Evolutionary conservation across 148 eudicot genomes (phyloP).

Genomic region (Linanthus parryae): DNA sequence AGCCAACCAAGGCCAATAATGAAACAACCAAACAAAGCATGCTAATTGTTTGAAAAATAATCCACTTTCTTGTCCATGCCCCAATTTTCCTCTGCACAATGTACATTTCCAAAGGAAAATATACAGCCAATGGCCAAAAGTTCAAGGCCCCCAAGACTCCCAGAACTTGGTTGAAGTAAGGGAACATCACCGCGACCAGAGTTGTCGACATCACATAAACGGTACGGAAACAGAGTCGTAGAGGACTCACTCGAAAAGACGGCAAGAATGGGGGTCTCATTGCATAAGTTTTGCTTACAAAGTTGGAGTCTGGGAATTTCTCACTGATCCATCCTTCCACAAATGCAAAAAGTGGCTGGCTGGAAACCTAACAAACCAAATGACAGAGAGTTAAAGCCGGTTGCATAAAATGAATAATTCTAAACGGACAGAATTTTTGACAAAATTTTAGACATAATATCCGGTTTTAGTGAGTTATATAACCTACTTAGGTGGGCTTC

Average conservation of each 20-base stretch:
- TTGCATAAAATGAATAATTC: too few relatives aligned
- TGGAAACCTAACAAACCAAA: conserved; percentile 23
- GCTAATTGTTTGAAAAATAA: conserved; percentile 26
- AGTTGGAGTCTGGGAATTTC: too few relatives aligned
- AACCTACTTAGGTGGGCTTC: too few relatives aligned
- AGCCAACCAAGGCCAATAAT: conserved; percentile 45
- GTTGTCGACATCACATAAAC: too few relatives aligned
- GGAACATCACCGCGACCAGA: conserved; percentile 46
- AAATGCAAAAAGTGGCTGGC: conserved; percentile 36
- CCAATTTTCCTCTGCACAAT: conserved; percentile 29
- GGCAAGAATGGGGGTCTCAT: too few relatives aligned
- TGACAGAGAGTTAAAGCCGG: too few relatives aligned
- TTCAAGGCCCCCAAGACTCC: conserved; percentile 52
- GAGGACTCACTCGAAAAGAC: too few relatives aligned
- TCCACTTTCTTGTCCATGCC: conserved; percentile 38
- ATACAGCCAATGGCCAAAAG: conserved; percentile 59
- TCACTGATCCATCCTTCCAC: conserved; percentile 32
- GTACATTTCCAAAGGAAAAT: conserved; percentile 56
- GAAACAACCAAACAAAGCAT: conserved; percentile 27
- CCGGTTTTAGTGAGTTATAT: too few relatives aligned
- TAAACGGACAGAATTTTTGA: too few relatives aligned
- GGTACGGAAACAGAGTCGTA: too few relatives aligned
- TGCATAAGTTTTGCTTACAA: too few relatives aligned
- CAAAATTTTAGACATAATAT: too few relatives aligned
- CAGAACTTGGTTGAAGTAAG: conserved; percentile 56